phyloP scores from a whole-genome alignment of 2,329 filamentous ascomycete species.

The Chalaropsis thielavioides region DNA sequence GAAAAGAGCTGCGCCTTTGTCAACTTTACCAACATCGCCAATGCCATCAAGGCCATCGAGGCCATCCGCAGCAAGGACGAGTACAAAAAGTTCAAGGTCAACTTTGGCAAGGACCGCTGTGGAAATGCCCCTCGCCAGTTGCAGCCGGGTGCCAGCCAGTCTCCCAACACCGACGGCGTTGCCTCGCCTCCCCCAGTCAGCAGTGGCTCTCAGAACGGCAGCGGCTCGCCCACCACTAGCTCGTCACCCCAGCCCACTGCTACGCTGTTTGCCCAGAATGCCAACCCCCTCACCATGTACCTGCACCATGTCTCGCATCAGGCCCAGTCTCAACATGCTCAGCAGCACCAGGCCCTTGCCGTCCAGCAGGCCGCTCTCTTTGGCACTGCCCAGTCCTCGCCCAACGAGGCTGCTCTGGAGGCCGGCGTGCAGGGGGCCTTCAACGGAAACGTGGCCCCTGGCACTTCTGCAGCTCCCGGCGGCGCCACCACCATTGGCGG shows the following conservation, averaged over 20 bases:
- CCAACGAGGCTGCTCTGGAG: slow-evolving; percentile 42
- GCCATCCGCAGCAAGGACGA: slow-evolving; percentile 88
- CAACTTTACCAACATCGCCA: slow-evolving; percentile 99
- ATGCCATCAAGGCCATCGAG: slow-evolving; percentile 98
- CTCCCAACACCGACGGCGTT: slow-evolving; percentile 49
- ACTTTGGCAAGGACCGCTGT: slow-evolving; percentile 97
- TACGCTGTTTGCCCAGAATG: slow-evolving; percentile 63
- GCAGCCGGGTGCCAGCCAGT: slow-evolving; percentile 43
- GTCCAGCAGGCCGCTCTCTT: slow-evolving; percentile 73
- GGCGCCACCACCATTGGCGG: slow-evolving; percentile 59
- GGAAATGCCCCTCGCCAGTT: slow-evolving; percentile 90
- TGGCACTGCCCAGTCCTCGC: slow-evolving; percentile 50
- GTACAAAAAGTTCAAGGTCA: slow-evolving; percentile 98
- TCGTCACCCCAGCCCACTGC: slow-evolving; percentile 50
- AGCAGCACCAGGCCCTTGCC: slow-evolving; percentile 55
- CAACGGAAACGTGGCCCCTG: slow-evolving; percentile 22
- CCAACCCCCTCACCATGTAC: slow-evolving; percentile 88
- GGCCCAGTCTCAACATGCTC: slow-evolving; percentile 58
- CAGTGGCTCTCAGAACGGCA: slow-evolving; percentile 25
- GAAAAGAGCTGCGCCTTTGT: slow-evolving; percentile 99
- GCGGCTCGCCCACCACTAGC: slow-evolving; percentile 40
- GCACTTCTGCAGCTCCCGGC: slow-evolving; percentile 36
- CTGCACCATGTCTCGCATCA: slow-evolving; percentile 68
- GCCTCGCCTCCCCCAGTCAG: slow-evolving; percentile 42
- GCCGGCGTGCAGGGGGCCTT: slow-evolving; percentile 49